These are phyloP conservation scores for Malus hybrid DNA, from an alignment of 331 rosid genomes.

Conservation along the genomic window DNA sequence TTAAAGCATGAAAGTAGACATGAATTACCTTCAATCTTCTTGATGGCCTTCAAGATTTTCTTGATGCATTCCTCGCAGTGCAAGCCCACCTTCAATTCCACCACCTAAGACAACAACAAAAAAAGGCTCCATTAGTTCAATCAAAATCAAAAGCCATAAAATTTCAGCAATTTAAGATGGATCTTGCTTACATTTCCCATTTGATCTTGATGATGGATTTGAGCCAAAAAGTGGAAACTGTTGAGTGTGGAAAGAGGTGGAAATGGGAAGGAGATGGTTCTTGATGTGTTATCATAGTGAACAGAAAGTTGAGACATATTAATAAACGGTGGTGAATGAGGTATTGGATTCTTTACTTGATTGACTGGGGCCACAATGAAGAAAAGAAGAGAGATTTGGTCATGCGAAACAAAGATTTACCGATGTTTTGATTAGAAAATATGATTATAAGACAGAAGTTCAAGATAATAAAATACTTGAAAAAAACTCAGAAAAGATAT, in stretches of 20 bases:
- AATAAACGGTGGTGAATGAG: not conserved
- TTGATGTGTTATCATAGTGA: not conserved
- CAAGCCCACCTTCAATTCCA: conserved; percentile 79
- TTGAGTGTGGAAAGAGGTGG: not conserved
- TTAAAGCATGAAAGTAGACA: not conserved
- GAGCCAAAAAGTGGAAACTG: not conserved
- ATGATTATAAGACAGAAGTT: rapidly evolving
- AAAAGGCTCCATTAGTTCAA: not conserved
- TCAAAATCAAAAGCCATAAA: not conserved
- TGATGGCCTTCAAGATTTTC: conserved; percentile 81
- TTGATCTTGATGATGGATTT: not conserved
- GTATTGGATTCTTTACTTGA: conserved; percentile 47
- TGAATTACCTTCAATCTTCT: conserved; percentile 64
- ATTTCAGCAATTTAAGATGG: not conserved
- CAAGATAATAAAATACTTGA: rapidly evolving
- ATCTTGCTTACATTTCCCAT: conserved; percentile 20
- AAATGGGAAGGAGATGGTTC: not conserved
- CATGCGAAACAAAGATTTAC: too few species aligned
- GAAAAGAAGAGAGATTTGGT: too few species aligned
- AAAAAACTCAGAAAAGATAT: too few species aligned
- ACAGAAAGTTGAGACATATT: not conserved
- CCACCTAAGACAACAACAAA: conserved; percentile 32
- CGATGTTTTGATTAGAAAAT: rapidly evolving
- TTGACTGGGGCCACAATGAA: not conserved
- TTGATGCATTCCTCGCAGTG: conserved; percentile 87